These are phyloP conservation scores for Claviceps sp. DNA, from an alignment of 2,329 filamentous ascomycete genomes.

Conservation along the genomic window DNA sequence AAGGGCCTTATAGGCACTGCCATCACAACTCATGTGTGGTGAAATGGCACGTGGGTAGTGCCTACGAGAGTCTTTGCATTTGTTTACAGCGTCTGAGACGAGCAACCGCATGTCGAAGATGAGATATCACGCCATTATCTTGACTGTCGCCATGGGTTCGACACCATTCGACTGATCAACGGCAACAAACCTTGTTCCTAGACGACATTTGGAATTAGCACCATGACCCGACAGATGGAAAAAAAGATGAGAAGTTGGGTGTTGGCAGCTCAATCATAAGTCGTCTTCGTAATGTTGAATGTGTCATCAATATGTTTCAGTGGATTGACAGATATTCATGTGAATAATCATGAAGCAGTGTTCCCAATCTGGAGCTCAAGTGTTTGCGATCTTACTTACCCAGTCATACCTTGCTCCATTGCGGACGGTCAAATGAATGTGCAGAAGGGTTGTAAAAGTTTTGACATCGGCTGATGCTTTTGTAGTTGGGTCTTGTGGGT, in stretches of 20 bases:
- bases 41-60: conserved; percentile 25
- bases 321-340: no score
- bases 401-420: no score
- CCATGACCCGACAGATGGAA: background rate
- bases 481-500: no score
- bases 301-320: conserved; percentile 29
- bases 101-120: conserved; percentile 76
- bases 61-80: conserved; percentile 80
- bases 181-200: background rate
- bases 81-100: conserved; percentile 67
- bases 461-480: no score
- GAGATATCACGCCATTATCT: conserved; percentile 68
- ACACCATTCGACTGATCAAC: background rate
- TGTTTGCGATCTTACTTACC: no score
- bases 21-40: no score
- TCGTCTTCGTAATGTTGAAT: conserved; percentile 31
- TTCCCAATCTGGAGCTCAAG: no score
- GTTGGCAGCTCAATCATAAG: conserved; percentile 20
- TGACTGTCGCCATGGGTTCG: conserved; percentile 62
- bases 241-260: background rate
- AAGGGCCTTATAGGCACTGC: no score
- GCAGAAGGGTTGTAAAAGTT: no score
- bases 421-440: no score
- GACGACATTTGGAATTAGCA: background rate
- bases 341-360: no score